Evolutionary conservation across 306 rosid genomes (phyloP).

Genomic region (Bauhinia variegata): DNA sequence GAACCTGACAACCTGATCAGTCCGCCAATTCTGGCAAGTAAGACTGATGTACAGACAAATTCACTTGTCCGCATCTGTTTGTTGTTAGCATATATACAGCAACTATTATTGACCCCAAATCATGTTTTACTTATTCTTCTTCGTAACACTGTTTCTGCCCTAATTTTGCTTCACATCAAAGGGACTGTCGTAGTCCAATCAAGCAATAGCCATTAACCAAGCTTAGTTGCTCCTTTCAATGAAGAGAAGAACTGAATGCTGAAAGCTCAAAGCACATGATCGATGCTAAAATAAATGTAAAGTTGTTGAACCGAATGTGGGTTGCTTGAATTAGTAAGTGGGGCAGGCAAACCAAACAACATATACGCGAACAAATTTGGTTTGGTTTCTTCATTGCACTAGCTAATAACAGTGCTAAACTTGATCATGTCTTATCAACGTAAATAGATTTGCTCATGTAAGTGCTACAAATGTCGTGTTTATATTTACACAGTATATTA

Average conservation of each 20-base stretch:
- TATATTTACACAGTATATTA: too few relatives aligned
- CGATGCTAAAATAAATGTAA: too few relatives aligned
- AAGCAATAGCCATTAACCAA: neutral
- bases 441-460: too few relatives aligned
- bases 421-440: too few relatives aligned
- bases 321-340: neutral
- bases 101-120: conserved; percentile 25
- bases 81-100: conserved; percentile 12
- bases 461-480: too few relatives aligned
- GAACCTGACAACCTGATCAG: neutral
- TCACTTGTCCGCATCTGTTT: conserved; percentile 33
- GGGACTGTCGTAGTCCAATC: neutral
- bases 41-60: conserved; percentile 4
- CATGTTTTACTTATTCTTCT: conserved; percentile 1
- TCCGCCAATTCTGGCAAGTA: conserved; percentile 36
- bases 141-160: neutral
- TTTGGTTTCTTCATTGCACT: too few relatives aligned
- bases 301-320: too few relatives aligned
- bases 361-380: too few relatives aligned
- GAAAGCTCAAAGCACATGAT: neutral
- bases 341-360: neutral
- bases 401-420: too few relatives aligned
- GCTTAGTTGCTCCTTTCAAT: neutral
- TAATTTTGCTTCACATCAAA: conserved; percentile 3
- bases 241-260: too few relatives aligned